Percentiles rank a stretch among this genome's conserved stretches.
Conservation (phyloP, 441 rosid genomes). For the Populus trichocarpa region DNA sequence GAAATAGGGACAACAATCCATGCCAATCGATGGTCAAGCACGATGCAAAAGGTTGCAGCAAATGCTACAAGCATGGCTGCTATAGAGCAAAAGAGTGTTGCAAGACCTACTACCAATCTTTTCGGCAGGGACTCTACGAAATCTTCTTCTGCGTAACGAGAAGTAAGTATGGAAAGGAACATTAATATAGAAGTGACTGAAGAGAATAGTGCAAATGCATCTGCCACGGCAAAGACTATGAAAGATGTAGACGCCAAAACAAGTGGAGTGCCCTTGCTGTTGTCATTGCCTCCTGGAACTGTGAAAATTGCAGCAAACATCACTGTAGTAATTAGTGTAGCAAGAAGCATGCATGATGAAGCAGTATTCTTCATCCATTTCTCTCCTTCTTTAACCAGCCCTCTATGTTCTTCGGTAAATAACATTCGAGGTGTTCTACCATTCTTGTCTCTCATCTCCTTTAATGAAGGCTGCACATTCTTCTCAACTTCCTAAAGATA, state of each 20-base stretch:
- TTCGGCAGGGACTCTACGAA: slow-evolving; percentile 40
- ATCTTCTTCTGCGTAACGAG: slow-evolving; percentile 46
- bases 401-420: slow-evolving; percentile 32
- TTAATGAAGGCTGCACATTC: slow-evolving; percentile 31
- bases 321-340: slow-evolving; percentile 40
- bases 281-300: slow-evolving; percentile 41
- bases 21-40: slow-evolving; percentile 27
- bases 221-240: slow-evolving; percentile 31
- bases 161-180: slow-evolving; percentile 46
- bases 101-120: slow-evolving; percentile 42
- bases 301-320: slow-evolving; percentile 31
- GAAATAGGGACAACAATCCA: slow-evolving; percentile 35
- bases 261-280: slow-evolving; percentile 28
- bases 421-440: slow-evolving; percentile 30
- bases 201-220: slow-evolving; percentile 41
- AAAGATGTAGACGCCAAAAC: slow-evolving; percentile 23
- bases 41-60: slow-evolving; percentile 36
- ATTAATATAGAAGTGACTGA: slow-evolving; percentile 41
- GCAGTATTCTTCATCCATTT: slow-evolving; percentile 43
- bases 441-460: slow-evolving; percentile 23
- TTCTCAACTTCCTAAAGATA: slow-evolving; percentile 40
- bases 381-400: slow-evolving; percentile 38
- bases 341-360: slow-evolving; percentile 22
- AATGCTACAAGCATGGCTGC: slow-evolving; percentile 51
- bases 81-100: slow-evolving; percentile 47